Evolutionary conservation across 1,139 yeast genomes (phyloP).

Genomic region (Kodamaea sp.): DNA sequence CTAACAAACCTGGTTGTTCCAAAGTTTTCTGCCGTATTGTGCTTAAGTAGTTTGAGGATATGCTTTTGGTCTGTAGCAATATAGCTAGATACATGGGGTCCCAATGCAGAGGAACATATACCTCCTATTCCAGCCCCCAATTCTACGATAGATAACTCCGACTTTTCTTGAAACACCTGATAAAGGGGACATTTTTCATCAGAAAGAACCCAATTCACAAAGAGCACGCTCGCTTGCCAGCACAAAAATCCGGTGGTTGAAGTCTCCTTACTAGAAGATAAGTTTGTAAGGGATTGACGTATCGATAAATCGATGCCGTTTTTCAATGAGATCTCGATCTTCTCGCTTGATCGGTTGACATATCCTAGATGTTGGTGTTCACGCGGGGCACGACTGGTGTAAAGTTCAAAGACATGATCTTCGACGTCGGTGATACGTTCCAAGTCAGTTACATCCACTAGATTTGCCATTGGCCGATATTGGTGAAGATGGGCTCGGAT

Average conservation of each 20-base stretch:
- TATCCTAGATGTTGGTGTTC: constrained; percentile 49
- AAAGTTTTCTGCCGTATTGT: constrained; percentile 46
- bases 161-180: constrained; percentile 13
- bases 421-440: constrained; percentile 30
- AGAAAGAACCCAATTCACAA: constrained; percentile 54
- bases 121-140: constrained; percentile 72
- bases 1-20: constrained; percentile 16
- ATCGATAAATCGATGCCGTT: constrained; percentile 33
- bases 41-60: constrained; percentile 49
- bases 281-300: constrained; percentile 43
- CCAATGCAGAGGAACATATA: constrained; percentile 49
- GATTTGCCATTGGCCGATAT: constrained; percentile 1
- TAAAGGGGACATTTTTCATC: constrained; percentile 25
- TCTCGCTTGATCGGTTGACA: constrained; percentile 36
- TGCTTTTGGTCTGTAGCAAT: constrained; percentile 67
- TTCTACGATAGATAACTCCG: constrained; percentile 45
- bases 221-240: constrained; percentile 56
- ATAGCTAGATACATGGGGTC: constrained; percentile 35
- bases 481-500: too few relatives aligned
- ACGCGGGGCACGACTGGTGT: constrained; percentile 35
- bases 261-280: constrained; percentile 37
- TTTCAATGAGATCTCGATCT: constrained; percentile 35
- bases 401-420: constrained; percentile 53
- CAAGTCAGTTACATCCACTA: constrained; percentile 12
- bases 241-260: constrained; percentile 71